These are phyloP conservation scores for Scutellaria galericulata DNA, from an alignment of 257 asterid genomes.

Conservation along the genomic window DNA sequence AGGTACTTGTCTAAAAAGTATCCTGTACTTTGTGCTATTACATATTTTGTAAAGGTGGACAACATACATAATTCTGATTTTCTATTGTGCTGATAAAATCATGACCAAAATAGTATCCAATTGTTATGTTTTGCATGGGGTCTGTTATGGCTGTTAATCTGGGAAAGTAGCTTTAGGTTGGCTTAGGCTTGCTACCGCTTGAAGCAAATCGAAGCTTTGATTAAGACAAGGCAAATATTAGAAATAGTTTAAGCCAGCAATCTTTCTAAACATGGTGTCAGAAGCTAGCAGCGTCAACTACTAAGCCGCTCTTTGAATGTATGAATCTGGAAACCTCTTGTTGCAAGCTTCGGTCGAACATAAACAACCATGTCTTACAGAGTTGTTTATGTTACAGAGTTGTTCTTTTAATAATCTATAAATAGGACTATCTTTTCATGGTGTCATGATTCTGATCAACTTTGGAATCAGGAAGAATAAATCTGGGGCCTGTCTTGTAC, in stretches of 20 bases:
- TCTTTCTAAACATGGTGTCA: neutral
- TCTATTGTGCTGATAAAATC: neutral
- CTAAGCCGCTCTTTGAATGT: neutral
- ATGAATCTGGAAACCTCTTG: neutral
- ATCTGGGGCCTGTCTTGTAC: neutral
- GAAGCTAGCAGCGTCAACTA: neutral
- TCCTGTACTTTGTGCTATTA: constrained; percentile 3
- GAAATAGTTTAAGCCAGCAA: too few species aligned
- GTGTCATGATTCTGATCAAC: neutral
- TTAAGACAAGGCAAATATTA: neutral
- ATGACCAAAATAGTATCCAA: neutral
- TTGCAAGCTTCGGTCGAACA: too few species aligned
- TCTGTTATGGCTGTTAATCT: neutral
- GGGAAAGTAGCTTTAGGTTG: neutral
- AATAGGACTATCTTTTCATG: neutral
- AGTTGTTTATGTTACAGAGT: neutral
- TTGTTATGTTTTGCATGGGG: constrained; percentile 1
- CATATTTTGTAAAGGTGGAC: constrained; percentile 23
- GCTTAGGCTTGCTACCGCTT: neutral
- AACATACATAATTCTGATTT: neutral
- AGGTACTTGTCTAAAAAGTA: constrained; percentile 54
- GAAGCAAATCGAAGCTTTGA: neutral
- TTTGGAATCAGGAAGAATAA: neutral
- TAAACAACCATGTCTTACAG: neutral
- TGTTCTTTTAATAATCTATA: neutral